A percentile compares a stretch with the other conserved stretches of the same genome.
Conservation (phyloP, 208 protist genomes). For the Angomonas ambiguus region DNA sequence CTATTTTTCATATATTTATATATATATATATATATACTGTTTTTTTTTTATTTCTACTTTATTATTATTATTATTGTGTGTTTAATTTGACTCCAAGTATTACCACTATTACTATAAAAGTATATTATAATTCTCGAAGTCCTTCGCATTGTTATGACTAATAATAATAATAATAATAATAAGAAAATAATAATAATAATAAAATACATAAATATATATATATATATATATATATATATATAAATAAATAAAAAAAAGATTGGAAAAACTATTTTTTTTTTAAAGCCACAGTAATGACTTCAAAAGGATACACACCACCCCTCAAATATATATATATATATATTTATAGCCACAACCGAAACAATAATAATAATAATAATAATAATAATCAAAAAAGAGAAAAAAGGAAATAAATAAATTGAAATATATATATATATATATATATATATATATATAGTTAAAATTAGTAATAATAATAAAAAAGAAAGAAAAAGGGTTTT, state of each 20-base stretch:
- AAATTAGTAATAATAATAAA: no score
- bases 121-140: no score
- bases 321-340: no score
- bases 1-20: background rate
- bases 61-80: constrained; percentile 1
- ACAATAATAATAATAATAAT: background rate
- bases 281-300: no score
- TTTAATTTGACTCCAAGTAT: background rate
- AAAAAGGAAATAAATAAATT: constrained; percentile 1
- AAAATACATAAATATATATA: background rate
- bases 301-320: no score
- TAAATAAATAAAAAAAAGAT: no score
- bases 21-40: constrained; percentile 1
- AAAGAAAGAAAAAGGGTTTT: no score
- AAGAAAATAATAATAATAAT: background rate
- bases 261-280: no score
- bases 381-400: background rate
- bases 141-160: no score
- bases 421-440: background rate
- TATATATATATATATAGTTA: background rate
- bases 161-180: background rate
- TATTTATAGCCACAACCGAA: background rate
- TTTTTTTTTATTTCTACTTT: constrained; percentile 9
- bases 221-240: background rate
- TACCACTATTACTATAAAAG: background rate